Evolutionary conservation across 805 yeast species (phyloP).

Genomic region (Starmerella bacillaris): DNA sequence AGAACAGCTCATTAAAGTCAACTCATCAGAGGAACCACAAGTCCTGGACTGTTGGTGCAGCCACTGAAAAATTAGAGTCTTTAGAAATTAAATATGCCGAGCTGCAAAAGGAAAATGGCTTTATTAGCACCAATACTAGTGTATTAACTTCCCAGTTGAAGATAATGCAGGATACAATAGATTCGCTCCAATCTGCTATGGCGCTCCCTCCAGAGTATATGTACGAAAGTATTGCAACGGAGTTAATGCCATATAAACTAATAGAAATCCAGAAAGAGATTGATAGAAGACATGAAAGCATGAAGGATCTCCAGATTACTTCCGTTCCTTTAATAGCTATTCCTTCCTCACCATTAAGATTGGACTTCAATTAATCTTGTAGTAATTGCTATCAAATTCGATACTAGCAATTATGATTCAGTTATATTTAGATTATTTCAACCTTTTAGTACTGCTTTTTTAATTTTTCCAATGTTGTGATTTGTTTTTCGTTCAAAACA

Average conservation of each 20-base stretch:
- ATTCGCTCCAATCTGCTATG: slow-evolving; percentile 7
- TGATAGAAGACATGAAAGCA: not conserved
- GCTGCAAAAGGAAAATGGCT: slow-evolving; percentile 4
- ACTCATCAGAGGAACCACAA: no score
- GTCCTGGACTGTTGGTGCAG: slow-evolving; percentile 8
- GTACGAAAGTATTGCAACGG: slow-evolving; percentile 3
- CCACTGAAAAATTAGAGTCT: not conserved
- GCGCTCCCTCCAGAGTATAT: slow-evolving; percentile 3
- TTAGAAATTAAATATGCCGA: slow-evolving; percentile 3
- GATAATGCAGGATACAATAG: slow-evolving; percentile 3
- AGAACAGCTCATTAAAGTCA: no score
- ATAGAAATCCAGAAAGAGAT: not conserved
- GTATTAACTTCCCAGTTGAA: slow-evolving; percentile 5
- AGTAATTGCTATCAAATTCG: no score
- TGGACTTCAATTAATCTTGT: no score
- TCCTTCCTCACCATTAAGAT: no score
- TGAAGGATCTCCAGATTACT: not conserved
- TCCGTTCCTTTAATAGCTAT: no score
- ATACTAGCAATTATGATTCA: no score
- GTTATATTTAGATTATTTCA: no score
- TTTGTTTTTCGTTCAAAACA: no score
- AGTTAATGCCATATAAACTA: slow-evolving; percentile 1
- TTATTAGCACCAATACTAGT: slow-evolving; percentile 8
- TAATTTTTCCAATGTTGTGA: no score
- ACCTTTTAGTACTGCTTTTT: no score